Evolutionary conservation across 1,284 basidiomycete genomes (phyloP).

Genomic region (Ganoderma boninense): DNA sequence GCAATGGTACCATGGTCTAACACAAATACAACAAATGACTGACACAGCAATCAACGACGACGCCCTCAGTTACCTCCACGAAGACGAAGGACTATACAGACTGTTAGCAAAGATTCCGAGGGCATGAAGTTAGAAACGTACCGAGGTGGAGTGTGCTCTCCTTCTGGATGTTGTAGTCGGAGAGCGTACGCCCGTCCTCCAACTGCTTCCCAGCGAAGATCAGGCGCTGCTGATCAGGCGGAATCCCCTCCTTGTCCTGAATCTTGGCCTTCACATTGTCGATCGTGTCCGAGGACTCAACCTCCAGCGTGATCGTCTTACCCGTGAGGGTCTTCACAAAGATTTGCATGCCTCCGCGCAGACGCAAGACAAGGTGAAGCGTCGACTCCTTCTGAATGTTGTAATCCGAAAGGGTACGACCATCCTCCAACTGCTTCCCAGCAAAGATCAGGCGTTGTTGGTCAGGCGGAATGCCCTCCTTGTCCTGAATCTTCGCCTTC

Average conservation of each 20-base stretch:
- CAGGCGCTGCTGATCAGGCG: constrained; percentile 77
- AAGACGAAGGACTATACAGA: constrained; percentile 74
- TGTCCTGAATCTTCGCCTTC: too few species aligned
- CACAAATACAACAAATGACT: constrained; percentile 19
- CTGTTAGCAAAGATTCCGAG: neutral
- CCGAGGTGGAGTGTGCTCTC: constrained; percentile 42
- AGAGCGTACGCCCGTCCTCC: constrained; percentile 70
- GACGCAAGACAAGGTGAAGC: too few species aligned
- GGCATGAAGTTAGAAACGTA: constrained; percentile 19
- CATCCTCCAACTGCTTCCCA: too few species aligned
- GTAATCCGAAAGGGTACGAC: too few species aligned
- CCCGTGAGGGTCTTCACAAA: constrained; percentile 79
- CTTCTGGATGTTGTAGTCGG: constrained; percentile 44
- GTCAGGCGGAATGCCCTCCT: too few species aligned
- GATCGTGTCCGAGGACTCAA: constrained; percentile 80
- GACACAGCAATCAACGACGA: constrained; percentile 5
- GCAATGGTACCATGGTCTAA: constrained; percentile 17
- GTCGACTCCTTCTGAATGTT: too few species aligned
- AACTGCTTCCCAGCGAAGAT: constrained; percentile 85
- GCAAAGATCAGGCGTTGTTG: too few species aligned
- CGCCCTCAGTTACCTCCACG: constrained; percentile 66
- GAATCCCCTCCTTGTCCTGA: constrained; percentile 81
- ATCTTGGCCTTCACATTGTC: constrained; percentile 81
- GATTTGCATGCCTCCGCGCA: too few species aligned
- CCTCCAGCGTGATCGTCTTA: constrained; percentile 84